phyloP scores from a whole-genome alignment of 306 rosid genomes.

The Lathyrus sativus region DNA sequence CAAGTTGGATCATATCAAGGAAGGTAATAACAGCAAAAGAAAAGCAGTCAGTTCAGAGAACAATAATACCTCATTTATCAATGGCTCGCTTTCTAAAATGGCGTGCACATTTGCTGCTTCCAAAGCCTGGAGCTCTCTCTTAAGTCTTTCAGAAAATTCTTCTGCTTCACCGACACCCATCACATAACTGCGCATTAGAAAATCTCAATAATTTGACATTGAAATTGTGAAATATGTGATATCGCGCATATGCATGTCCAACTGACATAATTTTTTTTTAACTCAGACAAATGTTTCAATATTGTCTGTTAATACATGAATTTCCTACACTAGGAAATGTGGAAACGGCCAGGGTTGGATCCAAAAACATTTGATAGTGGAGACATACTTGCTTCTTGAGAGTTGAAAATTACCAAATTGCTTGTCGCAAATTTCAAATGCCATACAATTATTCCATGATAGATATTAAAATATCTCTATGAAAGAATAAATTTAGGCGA shows the following conservation, averaged over 20 bases:
- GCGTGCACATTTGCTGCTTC: slow-evolving; percentile 99
- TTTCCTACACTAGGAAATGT: slow-evolving; percentile 12
- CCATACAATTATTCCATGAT: not conserved
- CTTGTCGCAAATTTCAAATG: not conserved
- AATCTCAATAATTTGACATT: slow-evolving; percentile 32
- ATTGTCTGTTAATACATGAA: slow-evolving; percentile 27
- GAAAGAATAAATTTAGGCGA: not conserved
- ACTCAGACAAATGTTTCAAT: slow-evolving; percentile 22
- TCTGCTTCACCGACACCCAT: slow-evolving; percentile 98
- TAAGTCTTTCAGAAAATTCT: slow-evolving; percentile 95
- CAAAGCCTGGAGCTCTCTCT: slow-evolving; percentile 91
- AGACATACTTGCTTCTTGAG: not conserved
- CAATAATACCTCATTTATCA: slow-evolving; percentile 70
- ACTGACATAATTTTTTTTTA: not conserved
- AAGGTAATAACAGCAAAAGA: slow-evolving; percentile 29
- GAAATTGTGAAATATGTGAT: slow-evolving; percentile 29
- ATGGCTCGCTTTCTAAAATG: slow-evolving; percentile 89
- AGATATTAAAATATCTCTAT: not conserved
- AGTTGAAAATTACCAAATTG: not conserved
- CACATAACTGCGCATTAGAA: slow-evolving; percentile 68
- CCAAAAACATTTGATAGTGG: not conserved
- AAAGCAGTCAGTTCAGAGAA: slow-evolving; percentile 26
- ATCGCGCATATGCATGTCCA: slow-evolving; percentile 10
- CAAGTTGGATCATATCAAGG: slow-evolving; percentile 4
- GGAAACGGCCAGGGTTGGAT: not conserved